Evolutionary conservation across 1,284 basidiomycete species (phyloP), one percentile per base, ranked within the genome.

Genomic region (Fistulinella staudtii): DNA sequence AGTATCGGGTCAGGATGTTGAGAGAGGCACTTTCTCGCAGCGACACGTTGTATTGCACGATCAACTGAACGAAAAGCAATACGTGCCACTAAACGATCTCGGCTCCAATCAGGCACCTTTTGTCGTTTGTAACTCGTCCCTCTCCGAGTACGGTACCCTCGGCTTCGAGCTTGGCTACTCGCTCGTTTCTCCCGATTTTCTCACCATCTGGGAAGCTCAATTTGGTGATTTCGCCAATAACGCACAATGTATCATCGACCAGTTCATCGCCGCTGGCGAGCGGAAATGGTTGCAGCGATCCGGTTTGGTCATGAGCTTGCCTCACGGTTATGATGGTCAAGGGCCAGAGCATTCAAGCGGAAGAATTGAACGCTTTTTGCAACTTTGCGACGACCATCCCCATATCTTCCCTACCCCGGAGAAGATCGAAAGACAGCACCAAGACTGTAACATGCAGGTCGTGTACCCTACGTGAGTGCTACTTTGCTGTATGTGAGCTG

Each of bases 101-200:
- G 85, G 85, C 39, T 77, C 82, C 15, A 85, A 82, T 54, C 96
- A 99, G 69, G 93, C 92, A 11, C 80, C 79, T 17, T 98, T 99
- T 70, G 87, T 91, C 49, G 80, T 98, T 50, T 96, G 92, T 76
- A 99, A 99, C 77, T 98, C 94, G 18, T 94, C 93, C 20, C 76
- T 99, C 21, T 98, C 95, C 43, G 96, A 99, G 69, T 99, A 77
- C 64, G 96, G 96, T 52, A 77, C 85, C 4, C 86, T 99, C 50
- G 96, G 96, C 34, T 99, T 99, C 69, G 96, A 99, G 70, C 83
- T 99, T 18, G 96, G 96, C 9, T 99, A 98, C 72, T 99, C 96
- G 22, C 85, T 99, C 49, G 95, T 99, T 47, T 95, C 93, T 30
- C 96, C 96, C 22, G 85, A 94, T 64, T 78, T 85, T 40, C 75